Conservation (phyloP, 192 early-diverging fungal genomes). For the Rhizophagus sp. region DNA sequence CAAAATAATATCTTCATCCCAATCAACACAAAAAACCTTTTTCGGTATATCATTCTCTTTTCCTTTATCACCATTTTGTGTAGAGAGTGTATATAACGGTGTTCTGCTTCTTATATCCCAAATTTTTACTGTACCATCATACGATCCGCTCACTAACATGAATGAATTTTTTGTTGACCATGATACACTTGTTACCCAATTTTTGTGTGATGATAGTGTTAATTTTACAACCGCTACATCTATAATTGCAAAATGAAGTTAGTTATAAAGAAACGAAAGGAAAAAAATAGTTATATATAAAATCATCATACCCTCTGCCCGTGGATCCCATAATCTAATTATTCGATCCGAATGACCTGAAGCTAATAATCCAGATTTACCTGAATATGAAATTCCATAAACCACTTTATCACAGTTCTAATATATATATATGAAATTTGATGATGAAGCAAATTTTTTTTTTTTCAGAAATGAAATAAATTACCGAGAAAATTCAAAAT, state of each 20-base stretch:
- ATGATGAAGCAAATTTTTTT: too few species aligned
- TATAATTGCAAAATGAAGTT: slow-evolving; percentile 13
- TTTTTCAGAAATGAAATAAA: too few species aligned
- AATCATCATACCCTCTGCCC: slow-evolving; percentile 56
- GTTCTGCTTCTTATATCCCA: slow-evolving; percentile 94
- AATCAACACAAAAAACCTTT: slow-evolving; percentile 76
- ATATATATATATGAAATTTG: neutral
- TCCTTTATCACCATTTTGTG: slow-evolving; percentile 23
- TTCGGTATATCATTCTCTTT: slow-evolving; percentile 40
- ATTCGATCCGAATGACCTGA: slow-evolving; percentile 86
- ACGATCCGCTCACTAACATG: slow-evolving; percentile 80
- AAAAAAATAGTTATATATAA: neutral
- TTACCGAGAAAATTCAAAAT: neutral
- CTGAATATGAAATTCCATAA: slow-evolving; percentile 72
- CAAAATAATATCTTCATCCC: slow-evolving; percentile 62
- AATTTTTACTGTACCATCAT: slow-evolving; percentile 84
- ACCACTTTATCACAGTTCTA: slow-evolving; percentile 89
- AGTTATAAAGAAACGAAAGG: neutral
- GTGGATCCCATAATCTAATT: slow-evolving; percentile 90
- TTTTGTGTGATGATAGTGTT: slow-evolving; percentile 73
- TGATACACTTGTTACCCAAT: slow-evolving; percentile 81
- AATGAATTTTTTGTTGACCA: slow-evolving; percentile 80
- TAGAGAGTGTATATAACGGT: slow-evolving; percentile 72
- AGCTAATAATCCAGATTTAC: slow-evolving; percentile 68
- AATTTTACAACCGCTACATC: slow-evolving; percentile 79